Base-by-base conservation (phyloP, 164 flowering plant genomes). In the Dillenia suffruticosa region DNA sequence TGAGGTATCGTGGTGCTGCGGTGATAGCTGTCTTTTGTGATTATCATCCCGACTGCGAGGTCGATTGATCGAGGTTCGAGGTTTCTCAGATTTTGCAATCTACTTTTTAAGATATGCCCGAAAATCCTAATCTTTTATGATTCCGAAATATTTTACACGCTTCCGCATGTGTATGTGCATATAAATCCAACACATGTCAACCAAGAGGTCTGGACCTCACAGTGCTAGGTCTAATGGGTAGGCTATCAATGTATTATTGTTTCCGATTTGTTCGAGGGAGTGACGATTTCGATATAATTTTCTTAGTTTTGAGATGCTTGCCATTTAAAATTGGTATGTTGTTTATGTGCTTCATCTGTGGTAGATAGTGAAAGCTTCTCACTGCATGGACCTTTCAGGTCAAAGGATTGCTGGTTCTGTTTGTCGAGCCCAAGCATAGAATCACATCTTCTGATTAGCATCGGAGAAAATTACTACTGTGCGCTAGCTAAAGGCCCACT, bases 351-450 rank as follows among this genome's bases (percentile, higher is more conserved):
- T 32, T 6, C 40, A 32, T 32, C 40, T 32, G 40, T 32, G 6
- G 7, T 32, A 0, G 7, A 32, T 32, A 5, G 40, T 32, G 40
- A 32, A 32, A 7, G 40, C 40, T 32, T 32, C 40, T 32, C 40
- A 32, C 40, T 32, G 40, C 40, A 32, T 32, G 40, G 7, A 32
- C 5, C 5, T 67, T 78, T 63, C 84, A 91, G 97, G 84, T 88
- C 89, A 49, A 84, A 68, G 70, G 87, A 85, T 49, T 94, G 99
- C 79, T 94, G 99, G 99, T 94, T 94, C 77, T 94, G 99, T 70
- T 74, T 94, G 70, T 88, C 96, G 53, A 89, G 93, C 73, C 85
- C 95, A 46, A 88, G 70, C 71, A 75, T 94, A 63, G 99, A 94
- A 69, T 84, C 96, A 47, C 97, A 94, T 81, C 82, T 91, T 24